Percentiles rank a stretch among this genome's conserved stretches.
Evolutionary conservation across 192 early-diverging fungal genomes (phyloP).

Genomic region (Coemansia sp.): DNA sequence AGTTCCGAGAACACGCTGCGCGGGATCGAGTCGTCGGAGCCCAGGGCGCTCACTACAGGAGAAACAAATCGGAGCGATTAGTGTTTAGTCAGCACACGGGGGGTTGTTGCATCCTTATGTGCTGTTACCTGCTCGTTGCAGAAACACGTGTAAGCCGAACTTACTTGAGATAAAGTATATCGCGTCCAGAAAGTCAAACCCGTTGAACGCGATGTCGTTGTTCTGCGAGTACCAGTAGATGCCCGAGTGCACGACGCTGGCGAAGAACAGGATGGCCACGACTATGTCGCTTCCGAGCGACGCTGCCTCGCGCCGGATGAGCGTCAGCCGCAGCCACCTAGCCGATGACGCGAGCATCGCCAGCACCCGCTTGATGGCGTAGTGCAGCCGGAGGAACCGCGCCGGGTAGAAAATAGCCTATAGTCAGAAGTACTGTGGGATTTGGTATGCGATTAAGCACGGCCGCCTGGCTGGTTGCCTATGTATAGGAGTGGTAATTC

Average conservation of each 20-base stretch:
- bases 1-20: constrained; percentile 45
- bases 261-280: constrained; percentile 41
- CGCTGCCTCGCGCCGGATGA: constrained; percentile 38
- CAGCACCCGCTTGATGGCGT: constrained; percentile 29
- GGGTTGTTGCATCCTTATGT: no score
- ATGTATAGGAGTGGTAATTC: no score
- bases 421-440: background rate
- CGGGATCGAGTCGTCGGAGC: constrained; percentile 38
- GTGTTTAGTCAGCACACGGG: background rate
- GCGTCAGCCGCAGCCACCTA: constrained; percentile 25
- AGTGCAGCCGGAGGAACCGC: constrained; percentile 47
- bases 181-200: constrained; percentile 47
- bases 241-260: constrained; percentile 48
- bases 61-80: background rate
- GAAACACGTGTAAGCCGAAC: no score
- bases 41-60: constrained; percentile 32
- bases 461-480: no score
- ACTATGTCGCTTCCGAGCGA: constrained; percentile 44
- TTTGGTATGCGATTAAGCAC: background rate
- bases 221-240: constrained; percentile 48
- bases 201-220: constrained; percentile 21
- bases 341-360: constrained; percentile 25
- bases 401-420: constrained; percentile 56
- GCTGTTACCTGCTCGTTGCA: no score
- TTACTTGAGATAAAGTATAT: constrained; percentile 55